Evolutionary conservation across 495 filamentous ascomycete species (phyloP), one percentile per base, ranked within the genome.

Genomic region (Clavariopsis aquatica): DNA sequence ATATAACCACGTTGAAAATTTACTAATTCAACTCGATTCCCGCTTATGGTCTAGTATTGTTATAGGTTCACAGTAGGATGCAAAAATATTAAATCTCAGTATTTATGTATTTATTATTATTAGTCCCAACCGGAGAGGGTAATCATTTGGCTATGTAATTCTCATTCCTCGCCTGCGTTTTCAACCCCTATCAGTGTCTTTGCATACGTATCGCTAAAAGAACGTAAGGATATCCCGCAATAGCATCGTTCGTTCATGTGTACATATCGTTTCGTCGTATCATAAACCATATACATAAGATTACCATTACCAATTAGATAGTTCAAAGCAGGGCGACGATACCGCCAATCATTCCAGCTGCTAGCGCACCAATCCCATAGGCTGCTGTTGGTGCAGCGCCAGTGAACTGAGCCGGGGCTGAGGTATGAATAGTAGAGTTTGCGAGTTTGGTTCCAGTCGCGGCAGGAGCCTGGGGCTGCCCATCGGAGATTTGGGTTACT

Each of bases 401-500:
- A 23, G 60, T 60, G 49, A 55, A 69, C 38, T 64, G 22, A 31
- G 66, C 13, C 2, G 52, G 43, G 8, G 62, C 52, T 0, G 49
- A 3, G 49, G 43, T 19, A 10, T 36, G 23, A 47, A 15, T 29
- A 12, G 49, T 45, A 36, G 20, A 28, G 56, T 52, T 55, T 34
- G 46, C 55, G n/a, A n/a, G n/a, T n/a, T n/a, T n/a, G 47, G 47
- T n/a, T 23, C 7, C 20, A 27, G 57, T 56, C n/a, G 64, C 19
- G 12, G 45, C 49, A 8, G 66, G 60, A 12, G 49, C 62, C 56
- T 69, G 66, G 29, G 62, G 34, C 46, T 62, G 59, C 28, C 59
- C 59, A 36, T 62, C 59, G 4, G 57, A 43, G 45, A 47, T 47
- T n/a, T 47, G 45, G 20, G 47, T 49, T 23, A 63, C 60, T 43